Evolutionary conservation across 2,329 filamentous ascomycete genomes (phyloP), one percentile per base, ranked within the genome.

Genomic region (Botrytis deweyae): DNA sequence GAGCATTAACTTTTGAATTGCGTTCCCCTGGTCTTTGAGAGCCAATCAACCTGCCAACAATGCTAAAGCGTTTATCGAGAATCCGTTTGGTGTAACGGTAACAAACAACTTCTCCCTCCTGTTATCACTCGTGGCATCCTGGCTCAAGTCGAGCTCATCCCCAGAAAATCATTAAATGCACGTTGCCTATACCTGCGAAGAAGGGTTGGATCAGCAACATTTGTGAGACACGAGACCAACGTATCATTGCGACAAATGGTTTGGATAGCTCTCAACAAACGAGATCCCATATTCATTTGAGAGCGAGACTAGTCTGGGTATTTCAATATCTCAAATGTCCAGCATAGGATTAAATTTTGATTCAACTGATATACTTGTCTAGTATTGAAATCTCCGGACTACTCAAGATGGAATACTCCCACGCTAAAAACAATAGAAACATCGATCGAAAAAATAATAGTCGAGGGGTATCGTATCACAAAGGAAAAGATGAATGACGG

Each of bases 61-160:
- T 40, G 40, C 29, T 44, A 22, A 73, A 72, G 72, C 66, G 74
- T 70, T 62, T 68, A 67, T 63, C 49, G 22, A 33, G 18, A 46
- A 55, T 58, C 58, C 25, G 68, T 44, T 46, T 70, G 58, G 29
- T 63, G 42, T 59, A 8, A 49, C 58, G 40, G 55, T 46, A 70
- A 59, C 68, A 62, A 44, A 36, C 42, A 63, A 38, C 44, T 38
- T 20, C 49, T 55, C 44, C 25, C 33, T 52, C 22, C 46, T 67
- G 65, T 40, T 55, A 61, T 70, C 52, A 70, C 68, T 70, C 55
- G 68, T 62, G 68, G 68, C n/a, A 62, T 70, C 68, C 68, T 62
- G 61, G 68, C 40, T 61, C 8, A 46, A 42, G 18, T 52, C 14
- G 55, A 69, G 36, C 18, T 52, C 29, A 42, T 38, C 55, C 67